Evolutionary conservation across 352 stramenopile genomes (phyloP).

Genomic region (Phytophthora pluvialis): DNA sequence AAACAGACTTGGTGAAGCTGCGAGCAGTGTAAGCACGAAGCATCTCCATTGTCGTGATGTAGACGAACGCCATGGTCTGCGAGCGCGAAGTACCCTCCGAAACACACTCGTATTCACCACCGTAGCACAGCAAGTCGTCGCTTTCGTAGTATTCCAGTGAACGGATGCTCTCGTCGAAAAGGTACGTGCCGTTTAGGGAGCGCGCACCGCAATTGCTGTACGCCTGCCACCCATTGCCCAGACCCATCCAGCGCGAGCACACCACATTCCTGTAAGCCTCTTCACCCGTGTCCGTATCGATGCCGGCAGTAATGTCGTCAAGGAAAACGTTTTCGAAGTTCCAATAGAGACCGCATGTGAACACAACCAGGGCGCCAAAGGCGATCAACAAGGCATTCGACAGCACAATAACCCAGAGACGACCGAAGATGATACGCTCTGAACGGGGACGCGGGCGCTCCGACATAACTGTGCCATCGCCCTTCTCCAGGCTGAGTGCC

Average conservation of each 20-base stretch:
- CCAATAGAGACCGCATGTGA: conserved; percentile 69
- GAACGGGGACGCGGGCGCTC: conserved; percentile 56
- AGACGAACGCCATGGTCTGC: conserved; percentile 79
- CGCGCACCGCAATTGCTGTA: conserved; percentile 59
- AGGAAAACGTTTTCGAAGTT: conserved; percentile 71
- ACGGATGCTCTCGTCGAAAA: conserved; percentile 47
- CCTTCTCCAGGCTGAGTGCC: conserved; percentile 76
- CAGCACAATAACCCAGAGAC: conserved; percentile 71
- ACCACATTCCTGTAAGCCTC: conserved; percentile 54
- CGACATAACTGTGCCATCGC: conserved; percentile 71
- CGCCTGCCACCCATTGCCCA: conserved; percentile 48
- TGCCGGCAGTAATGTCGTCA: conserved; percentile 53
- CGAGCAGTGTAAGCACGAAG: conserved; percentile 74
- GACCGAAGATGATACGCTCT: conserved; percentile 72
- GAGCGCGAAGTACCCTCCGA: conserved; percentile 66
- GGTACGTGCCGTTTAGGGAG: conserved; percentile 39
- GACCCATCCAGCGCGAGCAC: conserved; percentile 63
- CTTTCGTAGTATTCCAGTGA: conserved; percentile 44
- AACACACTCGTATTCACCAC: conserved; percentile 63
- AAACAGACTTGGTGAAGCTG: conserved; percentile 82
- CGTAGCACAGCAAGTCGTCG: conserved; percentile 55
- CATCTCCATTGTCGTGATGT: conserved; percentile 84
- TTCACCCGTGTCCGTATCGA: conserved; percentile 44
- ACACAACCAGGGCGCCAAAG: conserved; percentile 61
- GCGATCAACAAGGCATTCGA: conserved; percentile 73